phyloP scores from a whole-genome alignment of 495 filamentous ascomycete genomes.

The Podospora conica region DNA sequence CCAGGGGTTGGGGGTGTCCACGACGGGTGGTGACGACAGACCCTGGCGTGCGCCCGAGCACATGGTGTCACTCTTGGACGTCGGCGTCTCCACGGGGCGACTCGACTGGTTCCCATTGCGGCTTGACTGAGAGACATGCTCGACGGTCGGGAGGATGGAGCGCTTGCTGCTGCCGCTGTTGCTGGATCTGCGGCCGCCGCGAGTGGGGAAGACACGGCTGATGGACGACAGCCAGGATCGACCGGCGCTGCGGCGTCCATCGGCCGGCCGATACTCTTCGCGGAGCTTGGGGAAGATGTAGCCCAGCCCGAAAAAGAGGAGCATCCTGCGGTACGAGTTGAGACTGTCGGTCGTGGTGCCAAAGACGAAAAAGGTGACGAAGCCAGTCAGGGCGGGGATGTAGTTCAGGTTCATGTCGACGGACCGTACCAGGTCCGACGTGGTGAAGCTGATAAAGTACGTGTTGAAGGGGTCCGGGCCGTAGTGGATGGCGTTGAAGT shows the following conservation, averaged over 20 bases:
- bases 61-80: neutral
- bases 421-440: slow-evolving; percentile 41
- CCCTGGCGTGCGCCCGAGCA: neutral
- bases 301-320: slow-evolving; percentile 46
- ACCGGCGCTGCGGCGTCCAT: neutral
- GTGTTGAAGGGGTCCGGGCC: slow-evolving; percentile 40
- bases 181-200: neutral
- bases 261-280: slow-evolving; percentile 22
- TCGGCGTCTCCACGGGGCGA: neutral
- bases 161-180: slow-evolving; percentile 10
- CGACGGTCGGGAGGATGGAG: slow-evolving; percentile 12
- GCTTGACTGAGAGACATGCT: slow-evolving; percentile 6
- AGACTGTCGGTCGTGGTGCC: slow-evolving; percentile 71
- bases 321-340: slow-evolving; percentile 59
- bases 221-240: slow-evolving; percentile 14
- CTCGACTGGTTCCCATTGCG: neutral
- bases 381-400: slow-evolving; percentile 54
- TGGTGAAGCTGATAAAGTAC: slow-evolving; percentile 55
- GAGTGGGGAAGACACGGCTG: neutral
- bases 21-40: neutral
- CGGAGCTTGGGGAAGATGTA: slow-evolving; percentile 39
- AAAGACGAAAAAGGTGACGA: slow-evolving; percentile 69
- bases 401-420: slow-evolving; percentile 59
- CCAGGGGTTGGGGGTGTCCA: slow-evolving; percentile 16
- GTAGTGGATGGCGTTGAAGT: slow-evolving; percentile 33